Evolutionary conservation across 169 alveolate genomes (phyloP).

Genomic region (Plasmodium cynomolgi): DNA sequence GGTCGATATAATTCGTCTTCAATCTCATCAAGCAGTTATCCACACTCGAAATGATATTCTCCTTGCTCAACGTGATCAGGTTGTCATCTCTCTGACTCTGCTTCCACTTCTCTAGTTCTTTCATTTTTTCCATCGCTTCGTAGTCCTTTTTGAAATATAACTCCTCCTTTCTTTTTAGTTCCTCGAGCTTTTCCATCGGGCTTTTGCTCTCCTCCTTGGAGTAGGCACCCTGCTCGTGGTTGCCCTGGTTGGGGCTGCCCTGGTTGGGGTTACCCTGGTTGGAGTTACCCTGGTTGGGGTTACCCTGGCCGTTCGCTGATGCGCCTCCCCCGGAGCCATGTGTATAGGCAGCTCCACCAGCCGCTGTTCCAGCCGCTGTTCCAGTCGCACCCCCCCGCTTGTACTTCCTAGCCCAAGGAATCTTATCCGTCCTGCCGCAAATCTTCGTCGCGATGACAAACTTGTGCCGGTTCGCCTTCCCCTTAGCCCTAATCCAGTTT

Average conservation of each 20-base stretch:
- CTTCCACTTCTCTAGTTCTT: conserved; percentile 6
- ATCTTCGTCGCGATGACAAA: conserved; percentile 85
- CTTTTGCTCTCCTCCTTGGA: neutral
- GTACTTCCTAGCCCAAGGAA: conserved; percentile 77
- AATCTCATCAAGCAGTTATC: conserved; percentile 83
- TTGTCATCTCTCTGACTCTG: neutral
- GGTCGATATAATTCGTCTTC: conserved; percentile 84
- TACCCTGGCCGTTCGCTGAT: neutral
- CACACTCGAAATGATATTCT: conserved; percentile 79
- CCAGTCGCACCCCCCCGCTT: neutral
- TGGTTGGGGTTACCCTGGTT: neutral
- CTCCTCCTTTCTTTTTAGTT: conserved; percentile 51
- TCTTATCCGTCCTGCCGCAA: conserved; percentile 78
- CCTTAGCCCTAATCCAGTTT: conserved; percentile 79
- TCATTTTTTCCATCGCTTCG: conserved; percentile 21
- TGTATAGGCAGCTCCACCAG: neutral
- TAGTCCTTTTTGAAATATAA: conserved; percentile 37
- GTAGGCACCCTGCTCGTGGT: too few relatives aligned
- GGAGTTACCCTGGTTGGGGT: too few relatives aligned
- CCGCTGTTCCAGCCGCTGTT: neutral
- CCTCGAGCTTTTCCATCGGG: conserved; percentile 23
- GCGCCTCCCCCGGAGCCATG: neutral
- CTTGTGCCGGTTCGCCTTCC: conserved; percentile 76
- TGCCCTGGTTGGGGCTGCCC: neutral
- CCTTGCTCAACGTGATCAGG: conserved; percentile 77